These are phyloP conservation scores for Mycena latifolia DNA, from an alignment of 768 basidiomycete species.

Conservation along the genomic window DNA sequence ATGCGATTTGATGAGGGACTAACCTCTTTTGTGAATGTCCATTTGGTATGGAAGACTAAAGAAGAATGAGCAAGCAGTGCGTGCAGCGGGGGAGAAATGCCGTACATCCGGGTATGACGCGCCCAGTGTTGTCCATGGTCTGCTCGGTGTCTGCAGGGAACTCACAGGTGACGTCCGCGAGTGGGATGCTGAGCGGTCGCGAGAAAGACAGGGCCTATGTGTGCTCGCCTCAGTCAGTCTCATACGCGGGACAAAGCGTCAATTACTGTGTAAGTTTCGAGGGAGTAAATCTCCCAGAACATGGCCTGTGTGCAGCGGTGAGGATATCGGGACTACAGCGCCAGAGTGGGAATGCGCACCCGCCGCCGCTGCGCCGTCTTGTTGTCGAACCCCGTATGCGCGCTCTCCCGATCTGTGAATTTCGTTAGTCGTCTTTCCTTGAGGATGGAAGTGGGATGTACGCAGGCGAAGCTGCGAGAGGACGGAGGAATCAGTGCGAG, in stretches of 20 bases:
- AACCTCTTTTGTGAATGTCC: background rate
- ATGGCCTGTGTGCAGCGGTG: background rate
- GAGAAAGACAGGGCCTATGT: constrained; percentile 44
- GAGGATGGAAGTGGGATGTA: background rate
- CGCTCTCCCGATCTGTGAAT: constrained; percentile 14
- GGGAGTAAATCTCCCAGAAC: constrained; percentile 26
- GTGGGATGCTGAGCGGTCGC: constrained; percentile 25
- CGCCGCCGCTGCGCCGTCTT: constrained; percentile 7
- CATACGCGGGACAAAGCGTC: background rate
- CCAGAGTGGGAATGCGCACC: background rate
- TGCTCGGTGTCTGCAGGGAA: background rate
- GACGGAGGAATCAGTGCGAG: background rate
- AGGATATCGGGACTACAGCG: constrained; percentile 32
- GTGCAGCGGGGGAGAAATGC: no score
- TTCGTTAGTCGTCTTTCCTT: background rate
- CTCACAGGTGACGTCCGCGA: constrained; percentile 4
- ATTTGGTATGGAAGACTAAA: background rate
- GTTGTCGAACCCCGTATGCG: background rate
- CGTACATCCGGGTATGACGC: background rate
- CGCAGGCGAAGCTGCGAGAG: constrained; percentile 8
- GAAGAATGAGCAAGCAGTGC: background rate
- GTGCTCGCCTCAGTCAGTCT: background rate
- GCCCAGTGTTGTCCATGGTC: constrained; percentile 1
- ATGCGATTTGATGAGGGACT: background rate
- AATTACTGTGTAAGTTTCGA: constrained; percentile 40